Base-by-base conservation (phyloP, 164 flowering plant genomes). In the Echeveria elegans region DNA sequence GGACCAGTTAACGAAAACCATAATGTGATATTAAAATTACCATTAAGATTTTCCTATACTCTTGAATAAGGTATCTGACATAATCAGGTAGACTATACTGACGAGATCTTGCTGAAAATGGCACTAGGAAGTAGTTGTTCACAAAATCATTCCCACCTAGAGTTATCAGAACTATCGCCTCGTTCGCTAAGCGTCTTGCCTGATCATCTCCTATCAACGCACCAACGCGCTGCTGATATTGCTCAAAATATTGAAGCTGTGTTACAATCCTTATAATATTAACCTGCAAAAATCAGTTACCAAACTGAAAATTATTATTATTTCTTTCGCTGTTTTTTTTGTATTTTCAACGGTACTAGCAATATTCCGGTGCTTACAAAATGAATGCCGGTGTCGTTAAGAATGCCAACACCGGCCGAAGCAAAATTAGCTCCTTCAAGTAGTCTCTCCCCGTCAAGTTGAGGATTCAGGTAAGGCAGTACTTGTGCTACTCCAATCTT, bases 81-180 rank as follows among this genome's bases (percentile, higher is more conserved):
- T 81, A 81, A 31, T 79, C 79, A 0, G 77, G 75, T 28, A 81
- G 62, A 16, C 73, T 0, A 56, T 64, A 81, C 45, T 81, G 82
- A 45, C 76, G 76, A 31, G 82, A 79, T 66, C 85, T 68, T 2
- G 78, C 75, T 7, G 85, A 81, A 72, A 52, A 77, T 0, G 85
- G 81, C 3, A 81, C 76, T 70, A 77, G 70, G 74, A 68, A 81
- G 74, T 81, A 81, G 74, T 81, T 81, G 66, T 81, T 81, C 8
- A 81, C 79, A 38, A 81, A 81, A 52, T 81, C 85, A 36, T 81
- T 81, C 50, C 82, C 81, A 16, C 85, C 82, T 1, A 81, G 74
- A 0, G 79, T 76, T 28, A 79, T 72, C 14, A 81, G 74, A 8
- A 76, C 72, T 1, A 77, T 71, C 6, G 78, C 79, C 63, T 67